Percentiles rank a stretch among this genome's conserved stretches.
These are phyloP conservation scores for Suillus discolor DNA, from an alignment of 768 basidiomycete species.

Conservation along the genomic window DNA sequence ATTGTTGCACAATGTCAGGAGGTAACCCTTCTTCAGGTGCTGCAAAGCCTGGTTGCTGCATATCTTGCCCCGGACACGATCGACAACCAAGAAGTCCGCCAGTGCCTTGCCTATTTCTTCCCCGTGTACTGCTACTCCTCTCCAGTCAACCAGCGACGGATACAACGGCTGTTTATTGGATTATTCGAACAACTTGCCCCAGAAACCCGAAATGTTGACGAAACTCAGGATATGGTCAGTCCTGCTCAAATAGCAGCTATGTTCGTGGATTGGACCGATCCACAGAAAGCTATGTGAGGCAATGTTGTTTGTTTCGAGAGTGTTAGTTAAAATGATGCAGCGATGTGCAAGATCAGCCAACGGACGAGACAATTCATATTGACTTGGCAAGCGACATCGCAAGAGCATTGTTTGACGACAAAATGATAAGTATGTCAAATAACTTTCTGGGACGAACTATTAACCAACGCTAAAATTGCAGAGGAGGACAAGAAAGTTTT, in stretches of 20 bases:
- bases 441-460: not conserved
- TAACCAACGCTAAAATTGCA: slow-evolving; percentile 26
- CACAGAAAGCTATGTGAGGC: slow-evolving; percentile 64
- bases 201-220: slow-evolving; percentile 65
- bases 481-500: slow-evolving; percentile 65
- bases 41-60: slow-evolving; percentile 51
- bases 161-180: slow-evolving; percentile 71
- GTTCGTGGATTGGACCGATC: slow-evolving; percentile 89
- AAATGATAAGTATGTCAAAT: slow-evolving; percentile 51
- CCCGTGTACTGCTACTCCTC: slow-evolving; percentile 87
- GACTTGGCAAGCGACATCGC: slow-evolving; percentile 58
- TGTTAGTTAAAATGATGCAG: slow-evolving; percentile 24
- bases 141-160: slow-evolving; percentile 66
- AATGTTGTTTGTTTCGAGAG: slow-evolving; percentile 17
- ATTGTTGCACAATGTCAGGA: slow-evolving; percentile 4
- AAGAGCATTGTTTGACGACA: slow-evolving; percentile 48
- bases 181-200: slow-evolving; percentile 63
- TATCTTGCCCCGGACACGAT: slow-evolving; percentile 83
- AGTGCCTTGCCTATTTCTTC: slow-evolving; percentile 87
- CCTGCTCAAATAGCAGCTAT: slow-evolving; percentile 76
- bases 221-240: slow-evolving; percentile 72
- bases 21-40: slow-evolving; percentile 34
- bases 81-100: slow-evolving; percentile 81
- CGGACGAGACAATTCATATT: slow-evolving; percentile 50
- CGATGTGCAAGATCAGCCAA: slow-evolving; percentile 40